Percentiles rank a stretch among this genome's conserved stretches.
These are phyloP conservation scores for Colletotrichum kahawae DNA, from an alignment of 2,329 filamentous ascomycete species.

Conservation along the genomic window DNA sequence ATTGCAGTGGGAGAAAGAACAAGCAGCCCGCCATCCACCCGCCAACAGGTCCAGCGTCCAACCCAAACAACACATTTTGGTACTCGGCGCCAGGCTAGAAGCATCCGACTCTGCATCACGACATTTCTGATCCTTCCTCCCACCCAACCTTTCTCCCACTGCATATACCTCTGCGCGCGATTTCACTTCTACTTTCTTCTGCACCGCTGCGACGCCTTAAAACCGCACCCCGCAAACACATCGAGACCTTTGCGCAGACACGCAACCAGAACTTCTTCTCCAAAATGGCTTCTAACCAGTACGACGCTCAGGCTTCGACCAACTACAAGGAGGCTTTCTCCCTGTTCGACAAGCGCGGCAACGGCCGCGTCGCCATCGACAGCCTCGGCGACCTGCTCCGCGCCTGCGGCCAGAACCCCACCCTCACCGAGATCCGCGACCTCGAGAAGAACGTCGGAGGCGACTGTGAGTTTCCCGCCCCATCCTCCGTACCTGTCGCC, in stretches of 20 bases:
- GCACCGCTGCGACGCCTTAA: no score
- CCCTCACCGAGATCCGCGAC: conserved; percentile 88
- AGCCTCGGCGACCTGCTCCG: conserved; percentile 92
- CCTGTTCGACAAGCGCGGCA: conserved; percentile 99
- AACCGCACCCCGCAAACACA: background rate
- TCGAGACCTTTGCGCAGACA: background rate
- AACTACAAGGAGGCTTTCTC: conserved; percentile 99
- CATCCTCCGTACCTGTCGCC: fast-evolving
- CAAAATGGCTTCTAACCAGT: conserved; percentile 57
- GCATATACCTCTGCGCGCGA: background rate
- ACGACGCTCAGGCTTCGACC: conserved; percentile 72
- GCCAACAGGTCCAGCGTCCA: conserved; percentile 19
- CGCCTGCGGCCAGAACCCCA: conserved; percentile 98
- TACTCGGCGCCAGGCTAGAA: background rate
- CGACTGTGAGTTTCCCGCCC: conserved; percentile 74
- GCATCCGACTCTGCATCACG: conserved; percentile 3
- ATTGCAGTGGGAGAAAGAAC: background rate
- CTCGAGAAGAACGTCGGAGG: conserved; percentile 87
- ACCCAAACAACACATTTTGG: conserved; percentile 8
- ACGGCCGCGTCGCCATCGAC: conserved; percentile 85
- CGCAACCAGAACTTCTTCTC: background rate
- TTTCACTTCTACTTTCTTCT: background rate
- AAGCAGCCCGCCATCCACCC: conserved; percentile 12
- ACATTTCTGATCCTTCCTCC: background rate
- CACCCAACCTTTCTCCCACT: background rate